phyloP scores from a whole-genome alignment of 768 basidiomycete species.

The Ramaria rubella region DNA sequence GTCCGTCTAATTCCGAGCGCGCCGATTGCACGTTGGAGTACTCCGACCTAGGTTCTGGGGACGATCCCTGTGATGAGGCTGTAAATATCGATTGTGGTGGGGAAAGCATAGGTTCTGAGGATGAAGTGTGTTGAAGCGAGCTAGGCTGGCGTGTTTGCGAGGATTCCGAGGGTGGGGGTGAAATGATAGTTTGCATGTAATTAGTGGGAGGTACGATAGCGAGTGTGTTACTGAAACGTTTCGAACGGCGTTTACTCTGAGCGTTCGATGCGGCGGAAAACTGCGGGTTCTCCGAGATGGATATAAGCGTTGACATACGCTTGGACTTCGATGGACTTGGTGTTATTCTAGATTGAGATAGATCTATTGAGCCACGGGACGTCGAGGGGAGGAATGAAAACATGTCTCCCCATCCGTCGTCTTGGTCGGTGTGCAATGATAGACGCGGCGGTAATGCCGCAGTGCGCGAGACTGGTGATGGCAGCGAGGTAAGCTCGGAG shows the following conservation, averaged over 20 bases:
- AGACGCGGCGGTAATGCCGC: slow-evolving; percentile 38
- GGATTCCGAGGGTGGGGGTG: neutral
- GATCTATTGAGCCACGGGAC: neutral
- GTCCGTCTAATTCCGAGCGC: neutral
- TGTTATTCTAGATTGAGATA: neutral
- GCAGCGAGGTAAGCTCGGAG: neutral
- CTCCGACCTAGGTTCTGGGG: neutral
- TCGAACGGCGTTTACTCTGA: neutral
- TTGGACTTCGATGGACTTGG: neutral
- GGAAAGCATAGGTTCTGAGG: neutral
- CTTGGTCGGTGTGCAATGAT: slow-evolving; percentile 42
- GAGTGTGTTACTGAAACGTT: neutral
- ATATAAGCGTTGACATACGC: neutral
- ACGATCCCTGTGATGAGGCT: neutral
- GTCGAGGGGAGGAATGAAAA: slow-evolving; percentile 43
- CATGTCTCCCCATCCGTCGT: slow-evolving; percentile 45
- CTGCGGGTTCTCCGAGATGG: neutral
- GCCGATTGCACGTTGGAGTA: neutral
- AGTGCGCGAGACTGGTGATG: neutral
- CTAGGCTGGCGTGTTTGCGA: neutral
- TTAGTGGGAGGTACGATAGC: neutral
- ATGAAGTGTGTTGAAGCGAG: neutral
- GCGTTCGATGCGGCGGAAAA: neutral
- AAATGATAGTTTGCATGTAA: neutral
- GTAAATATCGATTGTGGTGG: neutral